Conservation (phyloP, 139 green algal species). For the Zygnema circumcarinatum region DNA sequence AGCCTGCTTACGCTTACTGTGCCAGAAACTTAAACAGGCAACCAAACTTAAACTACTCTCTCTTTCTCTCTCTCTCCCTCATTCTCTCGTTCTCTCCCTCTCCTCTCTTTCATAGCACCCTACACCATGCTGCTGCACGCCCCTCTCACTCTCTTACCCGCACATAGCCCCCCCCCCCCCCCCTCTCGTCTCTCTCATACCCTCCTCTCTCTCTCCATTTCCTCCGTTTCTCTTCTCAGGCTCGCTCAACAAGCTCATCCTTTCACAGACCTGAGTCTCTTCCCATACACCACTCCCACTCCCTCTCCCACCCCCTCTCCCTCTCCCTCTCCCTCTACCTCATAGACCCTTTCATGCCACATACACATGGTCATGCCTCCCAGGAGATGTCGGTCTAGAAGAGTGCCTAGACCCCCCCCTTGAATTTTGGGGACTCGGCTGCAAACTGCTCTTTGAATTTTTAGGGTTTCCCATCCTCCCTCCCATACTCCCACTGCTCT, state of each 20-base stretch:
- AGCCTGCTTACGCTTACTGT: too few relatives aligned
- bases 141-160: neutral
- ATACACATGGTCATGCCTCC: too few relatives aligned
- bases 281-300: neutral
- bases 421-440: neutral
- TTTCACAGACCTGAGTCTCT: too few relatives aligned
- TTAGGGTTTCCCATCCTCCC: neutral
- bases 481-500: neutral
- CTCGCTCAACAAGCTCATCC: neutral
- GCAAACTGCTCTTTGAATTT: neutral
- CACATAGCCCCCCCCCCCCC: neutral
- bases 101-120: neutral
- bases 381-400: neutral
- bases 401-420: neutral
- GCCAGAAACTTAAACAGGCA: too few relatives aligned
- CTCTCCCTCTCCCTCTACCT: neutral
- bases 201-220: neutral
- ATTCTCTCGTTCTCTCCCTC: neutral
- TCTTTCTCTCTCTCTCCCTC: neutral
- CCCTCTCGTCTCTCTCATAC: neutral
- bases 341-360: too few relatives aligned
- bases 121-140: neutral
- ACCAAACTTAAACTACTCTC: neutral
- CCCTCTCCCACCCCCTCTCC: neutral
- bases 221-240: neutral